phyloP scores from a whole-genome alignment of 2,329 filamentous ascomycete genomes.

The Coniochaeta sp. region DNA sequence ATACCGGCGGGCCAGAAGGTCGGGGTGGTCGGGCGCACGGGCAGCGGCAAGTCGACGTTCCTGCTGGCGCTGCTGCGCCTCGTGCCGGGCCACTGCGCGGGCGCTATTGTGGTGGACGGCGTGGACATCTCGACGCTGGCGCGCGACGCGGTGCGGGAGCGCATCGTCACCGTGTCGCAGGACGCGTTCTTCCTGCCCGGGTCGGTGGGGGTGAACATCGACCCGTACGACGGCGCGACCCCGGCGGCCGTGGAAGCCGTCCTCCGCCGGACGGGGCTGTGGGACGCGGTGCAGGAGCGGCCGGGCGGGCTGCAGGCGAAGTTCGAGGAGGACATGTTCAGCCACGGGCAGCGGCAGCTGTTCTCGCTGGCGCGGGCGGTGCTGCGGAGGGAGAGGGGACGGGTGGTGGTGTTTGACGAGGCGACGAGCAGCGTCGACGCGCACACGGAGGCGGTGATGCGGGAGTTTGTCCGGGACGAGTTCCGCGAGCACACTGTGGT shows the following conservation, averaged over 20 bases:
- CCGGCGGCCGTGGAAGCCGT: constrained; percentile 17
- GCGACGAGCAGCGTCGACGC: constrained; percentile 40
- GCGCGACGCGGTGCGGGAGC: constrained; percentile 12
- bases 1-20: constrained; percentile 82
- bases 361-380: constrained; percentile 39
- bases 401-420: constrained; percentile 37
- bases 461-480: constrained; percentile 40
- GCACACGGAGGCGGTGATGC: constrained; percentile 47
- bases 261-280: constrained; percentile 9
- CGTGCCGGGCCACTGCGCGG: constrained; percentile 30
- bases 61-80: constrained; percentile 77
- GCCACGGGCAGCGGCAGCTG: constrained; percentile 39
- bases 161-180: constrained; percentile 37
- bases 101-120: constrained; percentile 35
- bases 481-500: constrained; percentile 46
- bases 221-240: constrained; percentile 28
- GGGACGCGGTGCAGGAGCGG: constrained; percentile 20
- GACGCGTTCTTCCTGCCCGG: constrained; percentile 40
- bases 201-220: constrained; percentile 39
- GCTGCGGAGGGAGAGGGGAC: constrained; percentile 21
- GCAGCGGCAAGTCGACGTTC: constrained; percentile 88
- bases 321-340: constrained; percentile 21
- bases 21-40: constrained; percentile 83
- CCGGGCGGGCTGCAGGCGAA: constrained; percentile 27
- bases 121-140: constrained; percentile 21